phyloP scores from a whole-genome alignment of 768 basidiomycete genomes.

The Amanita inopinata region DNA sequence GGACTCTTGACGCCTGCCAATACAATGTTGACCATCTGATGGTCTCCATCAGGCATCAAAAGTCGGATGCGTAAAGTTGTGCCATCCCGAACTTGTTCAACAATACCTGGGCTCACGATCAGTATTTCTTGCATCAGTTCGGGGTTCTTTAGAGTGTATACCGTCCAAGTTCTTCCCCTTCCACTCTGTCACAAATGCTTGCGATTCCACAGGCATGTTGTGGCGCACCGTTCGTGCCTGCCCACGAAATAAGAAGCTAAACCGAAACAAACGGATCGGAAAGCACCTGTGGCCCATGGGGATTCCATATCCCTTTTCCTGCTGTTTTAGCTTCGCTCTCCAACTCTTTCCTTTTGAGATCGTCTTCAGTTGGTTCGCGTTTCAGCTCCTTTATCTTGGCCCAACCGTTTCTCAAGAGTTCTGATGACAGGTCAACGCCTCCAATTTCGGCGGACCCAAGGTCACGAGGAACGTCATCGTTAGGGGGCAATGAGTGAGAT shows the following conservation, averaged over 20 bases:
- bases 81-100: constrained; percentile 92
- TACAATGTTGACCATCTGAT: constrained; percentile 83
- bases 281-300: constrained; percentile 60
- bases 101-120: constrained; percentile 49
- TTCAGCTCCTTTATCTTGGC: constrained; percentile 84
- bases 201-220: constrained; percentile 84
- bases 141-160: constrained; percentile 20
- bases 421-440: constrained; percentile 62
- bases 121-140: constrained; percentile 6
- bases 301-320: constrained; percentile 82
- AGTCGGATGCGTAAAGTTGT: constrained; percentile 84
- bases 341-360: constrained; percentile 57
- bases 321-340: constrained; percentile 68
- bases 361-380: constrained; percentile 75
- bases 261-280: not conserved
- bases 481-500: constrained; percentile 67
- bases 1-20: constrained; percentile 77
- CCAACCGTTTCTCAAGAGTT: constrained; percentile 88
- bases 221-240: constrained; percentile 71
- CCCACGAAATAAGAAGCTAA: constrained; percentile 7
- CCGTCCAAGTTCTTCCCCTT: constrained; percentile 89
- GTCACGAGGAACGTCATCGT: constrained; percentile 71
- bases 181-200: constrained; percentile 82
- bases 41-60: constrained; percentile 78
- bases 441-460: constrained; percentile 67